A percentile compares a stretch with the other conserved stretches of the same genome.
phyloP scores from a whole-genome alignment of 1,284 basidiomycete species.

The Ustilago sp. region DNA sequence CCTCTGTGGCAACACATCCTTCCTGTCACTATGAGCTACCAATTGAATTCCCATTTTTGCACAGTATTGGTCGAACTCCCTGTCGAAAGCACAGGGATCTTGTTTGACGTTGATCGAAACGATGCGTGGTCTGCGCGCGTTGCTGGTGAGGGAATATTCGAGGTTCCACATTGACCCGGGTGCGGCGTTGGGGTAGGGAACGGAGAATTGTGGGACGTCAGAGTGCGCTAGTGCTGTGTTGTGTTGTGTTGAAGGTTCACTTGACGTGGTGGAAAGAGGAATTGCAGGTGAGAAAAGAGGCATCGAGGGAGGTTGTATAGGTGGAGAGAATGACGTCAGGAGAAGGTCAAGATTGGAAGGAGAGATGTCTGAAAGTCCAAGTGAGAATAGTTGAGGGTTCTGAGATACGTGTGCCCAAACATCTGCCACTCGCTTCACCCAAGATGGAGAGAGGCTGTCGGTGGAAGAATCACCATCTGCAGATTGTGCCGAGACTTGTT shows the following conservation, averaged over 20 bases:
- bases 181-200: conserved; percentile 1
- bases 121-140: conserved; percentile 43
- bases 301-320: conserved; percentile 26
- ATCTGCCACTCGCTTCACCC: conserved; percentile 17
- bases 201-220: conserved; percentile 15
- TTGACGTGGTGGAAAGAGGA: conserved; percentile 37
- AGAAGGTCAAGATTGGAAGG: conserved; percentile 25
- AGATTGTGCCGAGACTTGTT: conserved; percentile 4
- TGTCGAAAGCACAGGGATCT: conserved; percentile 52
- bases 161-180: conserved; percentile 31
- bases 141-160: conserved; percentile 38
- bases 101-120: conserved; percentile 59
- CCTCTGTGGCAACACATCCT: conserved; percentile 50
- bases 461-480: conserved; percentile 1
- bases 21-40: conserved; percentile 52
- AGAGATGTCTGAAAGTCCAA: conserved; percentile 57
- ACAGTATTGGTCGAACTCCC: conserved; percentile 51
- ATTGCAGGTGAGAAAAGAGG: conserved; percentile 39
- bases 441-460: neutral
- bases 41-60: conserved; percentile 49
- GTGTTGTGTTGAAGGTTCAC: conserved; percentile 23
- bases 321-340: conserved; percentile 20
- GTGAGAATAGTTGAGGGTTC: conserved; percentile 53
- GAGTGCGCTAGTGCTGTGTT: conserved; percentile 10
- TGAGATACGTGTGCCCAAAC: conserved; percentile 47